These are phyloP conservation scores for Phytophthora pisi DNA, from an alignment of 352 stramenopile species.

Conservation along the genomic window DNA sequence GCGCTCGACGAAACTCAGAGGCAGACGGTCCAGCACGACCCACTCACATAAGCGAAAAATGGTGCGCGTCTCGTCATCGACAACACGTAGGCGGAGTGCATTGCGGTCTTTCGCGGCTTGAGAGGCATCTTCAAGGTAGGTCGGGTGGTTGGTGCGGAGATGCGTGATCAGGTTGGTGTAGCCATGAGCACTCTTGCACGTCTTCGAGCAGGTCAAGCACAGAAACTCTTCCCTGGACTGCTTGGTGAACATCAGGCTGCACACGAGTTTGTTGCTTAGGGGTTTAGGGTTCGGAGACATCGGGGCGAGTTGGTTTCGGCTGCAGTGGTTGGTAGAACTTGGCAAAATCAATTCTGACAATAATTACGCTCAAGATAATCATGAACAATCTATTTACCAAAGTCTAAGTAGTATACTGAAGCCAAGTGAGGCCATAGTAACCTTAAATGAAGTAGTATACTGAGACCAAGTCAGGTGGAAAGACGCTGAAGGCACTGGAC, in stretches of 20 bases:
- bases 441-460: neutral
- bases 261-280: conserved; percentile 6
- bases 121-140: conserved; percentile 9
- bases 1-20: conserved; percentile 2
- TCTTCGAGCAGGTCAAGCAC: conserved; percentile 8
- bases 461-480: neutral
- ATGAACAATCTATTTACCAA: neutral
- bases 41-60: conserved; percentile 10
- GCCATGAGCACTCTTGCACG: conserved; percentile 7
- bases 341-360: neutral
- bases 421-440: neutral
- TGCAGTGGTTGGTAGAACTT: neutral
- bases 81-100: conserved; percentile 1
- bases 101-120: conserved; percentile 8
- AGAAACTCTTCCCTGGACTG: conserved; percentile 4
- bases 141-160: conserved; percentile 5
- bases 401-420: neutral
- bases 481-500: neutral
- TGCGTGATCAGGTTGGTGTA: conserved; percentile 14
- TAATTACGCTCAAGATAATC: neutral
- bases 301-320: neutral
- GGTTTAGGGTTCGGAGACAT: conserved; percentile 3
- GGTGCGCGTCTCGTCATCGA: conserved; percentile 4
- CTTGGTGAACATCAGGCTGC: conserved; percentile 9
- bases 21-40: neutral